A percentile compares a stretch with the other conserved stretches of the same genome.
phyloP scores from a whole-genome alignment of 371 early-diverging fungal species.

The Rhizopus delemar region DNA sequence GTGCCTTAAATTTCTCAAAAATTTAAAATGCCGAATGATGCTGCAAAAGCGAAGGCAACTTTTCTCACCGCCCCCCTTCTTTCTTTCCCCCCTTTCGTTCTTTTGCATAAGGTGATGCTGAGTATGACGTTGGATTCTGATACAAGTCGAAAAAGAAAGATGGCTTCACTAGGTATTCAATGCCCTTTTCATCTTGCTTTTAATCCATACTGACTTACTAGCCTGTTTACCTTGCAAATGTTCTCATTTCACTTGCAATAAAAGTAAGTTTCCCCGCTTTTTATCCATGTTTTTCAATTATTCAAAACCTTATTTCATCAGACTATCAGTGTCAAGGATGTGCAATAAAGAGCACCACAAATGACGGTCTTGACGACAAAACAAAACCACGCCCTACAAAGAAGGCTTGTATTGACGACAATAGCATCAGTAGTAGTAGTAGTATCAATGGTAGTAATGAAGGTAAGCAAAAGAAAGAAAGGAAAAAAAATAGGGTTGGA shows the following conservation, averaged over 20 bases:
- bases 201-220: neutral
- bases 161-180: neutral
- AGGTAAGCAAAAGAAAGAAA: neutral
- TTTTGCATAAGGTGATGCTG: neutral
- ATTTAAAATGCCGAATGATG: neutral
- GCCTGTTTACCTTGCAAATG: neutral
- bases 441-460: neutral
- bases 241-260: neutral
- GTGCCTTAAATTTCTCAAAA: conserved; percentile 1
- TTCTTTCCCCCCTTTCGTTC: neutral
- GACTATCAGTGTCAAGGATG: neutral
- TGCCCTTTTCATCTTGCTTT: neutral
- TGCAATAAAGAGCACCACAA: no score
- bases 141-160: neutral
- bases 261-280: neutral
- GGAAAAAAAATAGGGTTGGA: neutral
- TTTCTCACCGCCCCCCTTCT: neutral
- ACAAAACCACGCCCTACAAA: neutral
- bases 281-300: neutral
- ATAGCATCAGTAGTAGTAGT: no score
- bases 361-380: neutral
- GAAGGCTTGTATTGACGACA: no score
- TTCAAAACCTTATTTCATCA: neutral
- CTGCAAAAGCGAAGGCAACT: neutral
- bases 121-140: neutral